These are phyloP conservation scores for Garcia nutans DNA, from an alignment of 345 rosid species.

Conservation along the genomic window DNA sequence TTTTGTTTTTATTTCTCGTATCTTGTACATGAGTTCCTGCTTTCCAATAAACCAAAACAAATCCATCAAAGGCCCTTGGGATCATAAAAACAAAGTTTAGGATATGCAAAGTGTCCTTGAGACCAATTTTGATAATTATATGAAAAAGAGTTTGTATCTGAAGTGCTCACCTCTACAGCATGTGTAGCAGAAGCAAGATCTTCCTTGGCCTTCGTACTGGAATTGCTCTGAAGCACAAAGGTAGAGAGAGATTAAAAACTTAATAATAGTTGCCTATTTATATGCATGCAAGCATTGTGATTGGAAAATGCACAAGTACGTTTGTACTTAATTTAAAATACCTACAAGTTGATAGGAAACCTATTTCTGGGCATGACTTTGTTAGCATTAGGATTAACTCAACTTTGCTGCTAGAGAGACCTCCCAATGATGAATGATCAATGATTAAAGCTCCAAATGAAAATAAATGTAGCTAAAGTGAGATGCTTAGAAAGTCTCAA, in stretches of 20 bases:
- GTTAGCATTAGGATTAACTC: neutral
- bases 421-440: neutral
- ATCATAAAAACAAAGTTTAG: neutral
- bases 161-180: slow-evolving; percentile 84
- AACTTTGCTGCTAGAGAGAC: neutral
- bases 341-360: neutral
- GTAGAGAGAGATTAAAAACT: slow-evolving; percentile 13
- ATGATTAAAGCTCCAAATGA: neutral
- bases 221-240: slow-evolving; percentile 70
- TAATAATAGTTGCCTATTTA: neutral
- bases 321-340: neutral
- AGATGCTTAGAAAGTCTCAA: neutral
- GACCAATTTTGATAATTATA: neutral
- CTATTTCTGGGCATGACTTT: neutral
- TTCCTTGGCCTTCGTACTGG: slow-evolving; percentile 96
- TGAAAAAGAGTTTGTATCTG: neutral
- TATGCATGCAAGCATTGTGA: neutral
- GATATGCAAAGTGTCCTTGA: neutral
- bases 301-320: neutral
- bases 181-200: slow-evolving; percentile 99
- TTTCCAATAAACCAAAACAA: slow-evolving; percentile 17
- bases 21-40: slow-evolving; percentile 89
- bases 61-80: slow-evolving; percentile 1
- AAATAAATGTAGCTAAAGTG: neutral
- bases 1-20: slow-evolving; percentile 95